Percentiles rank a stretch among this genome's conserved stretches.
Evolutionary conservation across 257 asterid species (phyloP).

Genomic region (Ophiorrhiza pumila): DNA sequence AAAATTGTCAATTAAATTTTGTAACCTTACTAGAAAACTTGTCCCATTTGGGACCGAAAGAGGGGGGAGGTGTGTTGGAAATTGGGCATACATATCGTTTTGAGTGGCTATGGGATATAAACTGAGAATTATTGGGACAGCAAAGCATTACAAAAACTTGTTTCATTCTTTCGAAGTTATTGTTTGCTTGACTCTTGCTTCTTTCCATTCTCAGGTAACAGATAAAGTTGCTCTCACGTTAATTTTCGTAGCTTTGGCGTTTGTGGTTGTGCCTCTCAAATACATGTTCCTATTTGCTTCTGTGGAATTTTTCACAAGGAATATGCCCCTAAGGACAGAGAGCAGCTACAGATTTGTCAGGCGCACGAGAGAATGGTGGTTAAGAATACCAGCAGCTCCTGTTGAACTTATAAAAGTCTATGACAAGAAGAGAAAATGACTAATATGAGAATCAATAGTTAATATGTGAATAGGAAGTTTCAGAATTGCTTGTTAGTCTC

Average conservation of each 20-base stretch:
- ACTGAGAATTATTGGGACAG: neutral
- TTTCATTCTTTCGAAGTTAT: neutral
- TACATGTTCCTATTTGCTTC: constrained; percentile 41
- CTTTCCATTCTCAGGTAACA: constrained; percentile 49
- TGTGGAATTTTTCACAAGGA: constrained; percentile 63
- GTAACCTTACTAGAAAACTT: neutral
- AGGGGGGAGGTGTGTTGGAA: too few species aligned
- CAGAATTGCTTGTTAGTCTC: too few species aligned
- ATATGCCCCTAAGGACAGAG: constrained; percentile 58
- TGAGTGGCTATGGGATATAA: neutral
- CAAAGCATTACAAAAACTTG: neutral
- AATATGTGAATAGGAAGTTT: too few species aligned
- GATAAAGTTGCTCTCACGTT: constrained; percentile 42
- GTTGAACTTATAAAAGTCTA: constrained; percentile 59
- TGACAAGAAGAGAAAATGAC: constrained; percentile 64
- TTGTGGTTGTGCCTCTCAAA: constrained; percentile 47
- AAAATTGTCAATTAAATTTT: neutral
- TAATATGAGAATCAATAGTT: neutral
- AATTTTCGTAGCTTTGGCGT: constrained; percentile 31
- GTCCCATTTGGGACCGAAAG: neutral
- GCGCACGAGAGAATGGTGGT: constrained; percentile 85
- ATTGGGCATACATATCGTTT: neutral
- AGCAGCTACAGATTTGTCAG: constrained; percentile 52
- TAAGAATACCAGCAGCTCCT: constrained; percentile 85
- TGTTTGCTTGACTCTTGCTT: neutral